phyloP scores from a whole-genome alignment of 352 stramenopile species.

The Globisporangium barbulae region DNA sequence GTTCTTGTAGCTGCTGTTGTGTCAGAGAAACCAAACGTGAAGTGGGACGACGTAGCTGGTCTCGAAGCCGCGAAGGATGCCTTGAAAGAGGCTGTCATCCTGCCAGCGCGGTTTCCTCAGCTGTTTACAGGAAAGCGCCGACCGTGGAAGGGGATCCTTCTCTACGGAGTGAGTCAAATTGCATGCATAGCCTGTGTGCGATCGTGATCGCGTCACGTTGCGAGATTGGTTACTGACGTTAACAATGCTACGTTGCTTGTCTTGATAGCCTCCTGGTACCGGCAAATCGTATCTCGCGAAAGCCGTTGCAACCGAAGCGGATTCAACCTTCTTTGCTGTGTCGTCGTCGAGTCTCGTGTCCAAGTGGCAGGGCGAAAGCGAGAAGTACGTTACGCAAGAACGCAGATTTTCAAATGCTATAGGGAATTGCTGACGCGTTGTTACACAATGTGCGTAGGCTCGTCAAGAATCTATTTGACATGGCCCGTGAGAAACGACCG shows the following conservation, averaged over 20 bases:
- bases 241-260: not conserved
- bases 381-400: slow-evolving; percentile 49
- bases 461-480: slow-evolving; percentile 98
- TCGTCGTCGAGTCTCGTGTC: slow-evolving; percentile 97
- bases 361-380: slow-evolving; percentile 98
- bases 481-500: slow-evolving; percentile 93
- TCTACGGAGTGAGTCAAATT: slow-evolving; percentile 91
- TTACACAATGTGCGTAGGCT: slow-evolving; percentile 47
- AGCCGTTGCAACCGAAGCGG: slow-evolving; percentile 98
- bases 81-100: slow-evolving; percentile 98
- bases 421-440: not conserved
- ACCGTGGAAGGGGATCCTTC: slow-evolving; percentile 96
- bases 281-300: slow-evolving; percentile 97
- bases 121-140: slow-evolving; percentile 93
- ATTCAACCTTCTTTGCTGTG: slow-evolving; percentile 98
- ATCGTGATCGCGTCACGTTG: not conserved
- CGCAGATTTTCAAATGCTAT: slow-evolving; percentile 5
- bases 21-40: slow-evolving; percentile 92
- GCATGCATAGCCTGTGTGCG: not conserved
- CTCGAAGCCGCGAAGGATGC: slow-evolving; percentile 96
- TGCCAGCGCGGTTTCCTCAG: slow-evolving; percentile 95
- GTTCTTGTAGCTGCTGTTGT: slow-evolving; percentile 68
- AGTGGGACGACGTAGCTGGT: slow-evolving; percentile 97
- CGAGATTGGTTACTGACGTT: not conserved
- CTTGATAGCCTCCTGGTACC: slow-evolving; percentile 68